Conservation (phyloP, 768 basidiomycete genomes). For the Macrolepiota dolichaula region DNA sequence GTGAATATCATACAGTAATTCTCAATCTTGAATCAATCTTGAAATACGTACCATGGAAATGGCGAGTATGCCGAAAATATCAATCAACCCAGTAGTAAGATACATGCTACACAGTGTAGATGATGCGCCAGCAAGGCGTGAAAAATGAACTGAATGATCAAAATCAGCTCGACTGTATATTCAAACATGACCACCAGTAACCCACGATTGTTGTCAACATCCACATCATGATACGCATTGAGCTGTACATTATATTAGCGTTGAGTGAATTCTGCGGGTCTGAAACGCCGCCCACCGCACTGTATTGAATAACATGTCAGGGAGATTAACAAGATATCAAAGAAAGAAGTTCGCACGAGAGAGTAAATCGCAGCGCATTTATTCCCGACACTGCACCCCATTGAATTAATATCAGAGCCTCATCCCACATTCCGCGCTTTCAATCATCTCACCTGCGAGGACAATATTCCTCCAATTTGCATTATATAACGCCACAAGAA, state of each 20-base stretch:
- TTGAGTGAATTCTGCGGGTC: background rate
- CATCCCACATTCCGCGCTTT: background rate
- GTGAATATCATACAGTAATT: no score
- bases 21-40: background rate
- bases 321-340: background rate
- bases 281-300: conserved; percentile 21
- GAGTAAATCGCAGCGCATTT: conserved; percentile 35
- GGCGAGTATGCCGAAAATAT: conserved; percentile 29
- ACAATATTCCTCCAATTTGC: conserved; percentile 39
- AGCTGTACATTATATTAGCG: conserved; percentile 18
- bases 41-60: conserved; percentile 21
- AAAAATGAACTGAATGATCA: conserved; percentile 13
- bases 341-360: conserved; percentile 26
- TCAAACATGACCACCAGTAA: background rate
- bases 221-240: conserved; percentile 32
- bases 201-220: conserved; percentile 28
- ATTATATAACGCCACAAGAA: conserved; percentile 34
- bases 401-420: background rate
- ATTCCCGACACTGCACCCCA: conserved; percentile 31
- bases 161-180: background rate
- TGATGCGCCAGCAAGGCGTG: conserved; percentile 27
- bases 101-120: conserved; percentile 37
- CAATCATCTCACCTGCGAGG: conserved; percentile 27
- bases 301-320: conserved; percentile 8
- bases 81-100: conserved; percentile 25